phyloP scores from a whole-genome alignment of 202 grass and related monocot species.

The Carex sylvatica region DNA sequence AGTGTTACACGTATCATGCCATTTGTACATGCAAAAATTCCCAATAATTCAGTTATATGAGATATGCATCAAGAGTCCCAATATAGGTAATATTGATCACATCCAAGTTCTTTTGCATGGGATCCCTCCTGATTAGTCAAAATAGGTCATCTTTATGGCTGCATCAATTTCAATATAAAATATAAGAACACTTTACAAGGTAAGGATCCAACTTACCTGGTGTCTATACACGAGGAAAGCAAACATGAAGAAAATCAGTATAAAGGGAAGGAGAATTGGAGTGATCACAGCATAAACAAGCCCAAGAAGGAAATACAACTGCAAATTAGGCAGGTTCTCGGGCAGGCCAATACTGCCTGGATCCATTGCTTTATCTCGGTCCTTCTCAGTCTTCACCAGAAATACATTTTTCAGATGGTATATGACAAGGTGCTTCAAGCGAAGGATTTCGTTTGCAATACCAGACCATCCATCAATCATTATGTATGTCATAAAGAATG shows the following conservation, averaged over 20 bases:
- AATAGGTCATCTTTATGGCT: not conserved
- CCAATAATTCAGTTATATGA: not conserved
- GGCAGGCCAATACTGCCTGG: constrained; percentile 76
- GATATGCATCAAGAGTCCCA: not conserved
- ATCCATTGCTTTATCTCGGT: constrained; percentile 86
- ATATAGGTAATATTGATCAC: too few species aligned
- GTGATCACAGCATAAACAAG: constrained; percentile 86
- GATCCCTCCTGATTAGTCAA: not conserved
- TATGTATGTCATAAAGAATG: constrained; percentile 97
- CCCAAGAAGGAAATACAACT: constrained; percentile 89
- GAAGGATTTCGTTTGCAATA: constrained; percentile 84
- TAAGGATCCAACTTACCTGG: constrained; percentile 51
- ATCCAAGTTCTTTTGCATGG: not conserved
- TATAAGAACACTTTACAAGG: not conserved
- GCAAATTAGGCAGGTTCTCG: constrained; percentile 82
- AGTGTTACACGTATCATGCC: not conserved
- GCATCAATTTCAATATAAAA: not conserved
- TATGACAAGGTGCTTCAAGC: constrained; percentile 74
- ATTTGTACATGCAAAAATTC: not conserved
- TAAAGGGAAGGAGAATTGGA: constrained; percentile 87
- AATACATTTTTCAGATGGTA: constrained; percentile 98
- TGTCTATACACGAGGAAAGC: constrained; percentile 89
- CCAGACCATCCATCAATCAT: constrained; percentile 98
- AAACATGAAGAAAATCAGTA: constrained; percentile 86
- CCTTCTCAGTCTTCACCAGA: constrained; percentile 82